Conservation (phyloP, 2,329 filamentous ascomycete genomes). For the Calcarisporium arbuscula region DNA sequence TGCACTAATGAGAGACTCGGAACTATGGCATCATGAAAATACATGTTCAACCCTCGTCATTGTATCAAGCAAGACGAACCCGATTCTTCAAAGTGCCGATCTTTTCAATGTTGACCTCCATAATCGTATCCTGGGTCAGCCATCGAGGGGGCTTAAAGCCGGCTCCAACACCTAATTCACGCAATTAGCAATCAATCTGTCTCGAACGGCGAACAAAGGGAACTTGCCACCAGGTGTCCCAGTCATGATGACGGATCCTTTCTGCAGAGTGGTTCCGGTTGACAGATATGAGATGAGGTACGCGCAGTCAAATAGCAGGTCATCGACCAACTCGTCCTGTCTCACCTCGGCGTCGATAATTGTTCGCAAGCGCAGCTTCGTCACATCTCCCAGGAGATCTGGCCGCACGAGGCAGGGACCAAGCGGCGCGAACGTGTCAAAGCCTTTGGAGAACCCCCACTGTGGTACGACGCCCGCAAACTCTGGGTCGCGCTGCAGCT, state of each 20-base stretch:
- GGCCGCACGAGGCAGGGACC: constrained; percentile 41
- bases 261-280: constrained; percentile 33
- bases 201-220: not conserved
- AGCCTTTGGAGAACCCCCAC: constrained; percentile 51
- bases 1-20: no score
- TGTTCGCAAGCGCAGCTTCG: constrained; percentile 35
- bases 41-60: no score
- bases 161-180: constrained; percentile 29
- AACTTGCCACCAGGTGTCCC: constrained; percentile 35
- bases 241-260: constrained; percentile 39
- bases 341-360: constrained; percentile 40
- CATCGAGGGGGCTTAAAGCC: constrained; percentile 34
- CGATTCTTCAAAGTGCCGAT: constrained; percentile 36
- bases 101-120: constrained; percentile 31
- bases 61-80: no score
- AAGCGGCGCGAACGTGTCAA: constrained; percentile 48
- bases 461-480: constrained; percentile 47
- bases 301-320: constrained; percentile 39
- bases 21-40: no score
- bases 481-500: constrained; percentile 42
- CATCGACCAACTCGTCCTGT: constrained; percentile 32
- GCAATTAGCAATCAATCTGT: not conserved
- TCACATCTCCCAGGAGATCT: constrained; percentile 35
- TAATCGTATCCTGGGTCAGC: constrained; percentile 29
- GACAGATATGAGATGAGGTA: constrained; percentile 30